A percentile compares a stretch with the other conserved stretches of the same genome.
These are phyloP conservation scores for Leonotis leonurus DNA, from an alignment of 257 asterid genomes.

Conservation along the genomic window DNA sequence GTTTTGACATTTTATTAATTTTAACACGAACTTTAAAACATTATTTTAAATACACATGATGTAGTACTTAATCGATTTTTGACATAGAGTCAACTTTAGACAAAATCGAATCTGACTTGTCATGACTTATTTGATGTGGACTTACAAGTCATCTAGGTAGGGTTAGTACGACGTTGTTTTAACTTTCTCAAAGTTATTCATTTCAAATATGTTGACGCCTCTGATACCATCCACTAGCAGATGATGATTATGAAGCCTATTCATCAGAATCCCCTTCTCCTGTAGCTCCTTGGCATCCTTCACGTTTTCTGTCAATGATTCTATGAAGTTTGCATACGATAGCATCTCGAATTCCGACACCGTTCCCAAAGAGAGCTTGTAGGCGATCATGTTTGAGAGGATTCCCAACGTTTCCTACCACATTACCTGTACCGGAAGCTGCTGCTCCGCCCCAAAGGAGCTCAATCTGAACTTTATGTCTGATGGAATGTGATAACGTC, in stretches of 20 bases:
- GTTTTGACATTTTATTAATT: no score
- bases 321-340: constrained; percentile 1
- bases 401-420: not conserved
- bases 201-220: constrained; percentile 7
- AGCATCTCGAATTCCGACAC: not conserved
- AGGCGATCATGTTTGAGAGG: constrained; percentile 9
- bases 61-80: no score
- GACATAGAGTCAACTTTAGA: no score
- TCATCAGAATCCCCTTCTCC: constrained; percentile 14
- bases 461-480: constrained; percentile 1
- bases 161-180: no score
- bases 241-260: not conserved
- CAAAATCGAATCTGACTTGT: no score
- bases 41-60: no score
- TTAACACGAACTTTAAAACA: no score
- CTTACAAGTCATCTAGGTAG: no score
- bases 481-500: not conserved
- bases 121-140: no score
- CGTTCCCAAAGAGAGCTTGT: constrained; percentile 3
- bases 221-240: constrained; percentile 1
- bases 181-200: not conserved
- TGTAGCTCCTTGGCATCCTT: constrained; percentile 16
- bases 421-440: not conserved
- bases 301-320: constrained; percentile 1
- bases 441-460: not conserved